Percentiles rank a stretch among this genome's conserved stretches.
These are phyloP conservation scores for Verticillium nonalfalfae DNA, from an alignment of 2,329 filamentous ascomycete genomes.

Conservation along the genomic window DNA sequence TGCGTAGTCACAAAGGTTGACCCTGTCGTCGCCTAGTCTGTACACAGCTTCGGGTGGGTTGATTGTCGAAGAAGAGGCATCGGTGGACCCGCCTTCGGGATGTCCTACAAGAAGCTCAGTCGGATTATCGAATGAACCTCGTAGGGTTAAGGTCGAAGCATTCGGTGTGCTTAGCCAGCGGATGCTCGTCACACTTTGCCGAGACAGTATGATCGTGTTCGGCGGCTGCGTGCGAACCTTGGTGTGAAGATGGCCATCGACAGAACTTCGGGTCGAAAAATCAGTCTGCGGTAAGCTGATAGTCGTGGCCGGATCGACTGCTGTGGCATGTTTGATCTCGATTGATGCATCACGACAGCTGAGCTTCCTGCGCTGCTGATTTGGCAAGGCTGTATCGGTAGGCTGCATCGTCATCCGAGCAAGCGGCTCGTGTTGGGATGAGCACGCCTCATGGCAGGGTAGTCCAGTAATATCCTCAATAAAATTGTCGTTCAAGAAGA, in stretches of 20 bases:
- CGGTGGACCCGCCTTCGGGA: neutral
- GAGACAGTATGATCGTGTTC: constrained; percentile 21
- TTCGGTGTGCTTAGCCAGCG: constrained; percentile 16
- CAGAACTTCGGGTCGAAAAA: constrained; percentile 17
- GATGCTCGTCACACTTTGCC: constrained; percentile 21
- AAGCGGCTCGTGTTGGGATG: neutral
- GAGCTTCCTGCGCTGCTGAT: neutral
- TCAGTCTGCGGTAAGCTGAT: constrained; percentile 23
- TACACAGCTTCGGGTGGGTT: neutral
- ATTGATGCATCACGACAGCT: constrained; percentile 14
- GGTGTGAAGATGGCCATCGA: constrained; percentile 14
- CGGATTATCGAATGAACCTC: constrained; percentile 7
- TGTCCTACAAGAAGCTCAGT: neutral
- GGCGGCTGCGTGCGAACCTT: constrained; percentile 8
- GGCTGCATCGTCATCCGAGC: neutral
- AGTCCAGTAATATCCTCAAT: constrained; percentile 6
- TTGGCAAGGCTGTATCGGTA: neutral
- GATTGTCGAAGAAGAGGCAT: neutral
- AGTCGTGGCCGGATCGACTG: constrained; percentile 24
- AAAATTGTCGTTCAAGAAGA: constrained; percentile 1
- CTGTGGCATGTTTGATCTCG: constrained; percentile 13
- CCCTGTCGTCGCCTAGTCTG: neutral
- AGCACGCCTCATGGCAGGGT: constrained; percentile 3
- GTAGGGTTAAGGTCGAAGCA: constrained; percentile 6
- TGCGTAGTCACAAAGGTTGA: neutral